These are phyloP conservation scores for Stachybotrys chartarum DNA, from an alignment of 2,329 filamentous ascomycete genomes.

Conservation along the genomic window DNA sequence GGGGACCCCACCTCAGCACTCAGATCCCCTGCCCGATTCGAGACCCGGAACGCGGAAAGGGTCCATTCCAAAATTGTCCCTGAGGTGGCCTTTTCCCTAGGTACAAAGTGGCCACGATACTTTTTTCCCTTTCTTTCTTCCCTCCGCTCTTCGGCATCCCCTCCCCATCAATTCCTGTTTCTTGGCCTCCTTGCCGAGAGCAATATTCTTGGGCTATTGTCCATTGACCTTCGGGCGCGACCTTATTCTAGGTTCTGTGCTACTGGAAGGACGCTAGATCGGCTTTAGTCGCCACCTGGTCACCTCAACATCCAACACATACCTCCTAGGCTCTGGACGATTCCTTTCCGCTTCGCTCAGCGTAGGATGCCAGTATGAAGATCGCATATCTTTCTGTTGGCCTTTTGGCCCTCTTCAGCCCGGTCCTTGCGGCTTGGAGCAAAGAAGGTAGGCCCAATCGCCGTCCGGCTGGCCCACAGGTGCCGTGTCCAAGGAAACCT, in stretches of 20 bases:
- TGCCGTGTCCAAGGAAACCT: neutral
- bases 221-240: too few species aligned
- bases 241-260: too few species aligned
- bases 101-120: neutral
- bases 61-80: neutral
- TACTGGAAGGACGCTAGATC: too few species aligned
- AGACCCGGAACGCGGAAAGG: neutral
- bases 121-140: neutral
- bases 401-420: conserved; percentile 60
- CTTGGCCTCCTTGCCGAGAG: neutral
- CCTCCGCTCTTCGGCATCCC: neutral
- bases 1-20: neutral
- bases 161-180: neutral
- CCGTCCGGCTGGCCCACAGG: neutral
- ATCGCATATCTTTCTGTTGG: conserved; percentile 58
- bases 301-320: neutral
- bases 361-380: conserved; percentile 58
- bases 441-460: conserved; percentile 62
- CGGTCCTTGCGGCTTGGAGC: conserved; percentile 68
- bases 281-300: neutral
- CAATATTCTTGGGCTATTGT: too few species aligned
- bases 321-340: neutral
- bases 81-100: neutral
- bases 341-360: neutral
- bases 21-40: neutral